Evolutionary conservation across 2,329 filamentous ascomycete species (phyloP), one percentile per base, ranked within the genome.

Genomic region (Colletotrichum karsti): DNA sequence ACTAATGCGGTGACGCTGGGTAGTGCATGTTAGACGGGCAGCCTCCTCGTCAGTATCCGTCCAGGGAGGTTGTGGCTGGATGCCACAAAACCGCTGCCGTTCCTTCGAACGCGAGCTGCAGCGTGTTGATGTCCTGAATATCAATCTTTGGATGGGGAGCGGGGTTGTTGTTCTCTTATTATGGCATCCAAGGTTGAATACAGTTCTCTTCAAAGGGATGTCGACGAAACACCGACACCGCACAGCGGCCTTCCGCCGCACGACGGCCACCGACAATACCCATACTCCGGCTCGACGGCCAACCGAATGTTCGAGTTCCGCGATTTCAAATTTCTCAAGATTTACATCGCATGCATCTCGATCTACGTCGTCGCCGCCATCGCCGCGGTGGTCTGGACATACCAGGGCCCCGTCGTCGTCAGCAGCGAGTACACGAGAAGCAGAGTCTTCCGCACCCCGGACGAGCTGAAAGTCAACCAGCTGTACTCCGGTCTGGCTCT

Each of bases 401-500:
- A 60, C 30, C 62, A 53, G 12, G 62, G 62, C n/a, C 55, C 62
- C 9, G 44, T 20, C 13, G 46, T 46, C 10, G 28, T 12, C n/a
- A 39, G 41, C 41, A 37, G 30, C 44, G 20, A 37, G 3, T 53
- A 51, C 26, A 33, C 44, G 6, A 35, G 37, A n/a, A 33, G 22
- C 12, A 54, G 55, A 15, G 62, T 65, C 18, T 65, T 65, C 42
- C 62, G 62, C 9, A 65, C 62, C 10, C 55, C 62, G 2, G 54
- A 65, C 55, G 28, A 26, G 3, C 37, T 44, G 44, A 46, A 20
- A n/a, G 55, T 65, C 15, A 58, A 65, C 8, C 62, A 65, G 44
- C 44, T 65, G 7, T 65, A 65, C 55, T 65, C 62, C 4, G 62
- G 62, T 18, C 13, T 65, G 13, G 55, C 62, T 9, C 55, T 65